Base-by-base conservation (phyloP, 2,329 filamentous ascomycete genomes). In the Aspergillus terreus region DNA sequence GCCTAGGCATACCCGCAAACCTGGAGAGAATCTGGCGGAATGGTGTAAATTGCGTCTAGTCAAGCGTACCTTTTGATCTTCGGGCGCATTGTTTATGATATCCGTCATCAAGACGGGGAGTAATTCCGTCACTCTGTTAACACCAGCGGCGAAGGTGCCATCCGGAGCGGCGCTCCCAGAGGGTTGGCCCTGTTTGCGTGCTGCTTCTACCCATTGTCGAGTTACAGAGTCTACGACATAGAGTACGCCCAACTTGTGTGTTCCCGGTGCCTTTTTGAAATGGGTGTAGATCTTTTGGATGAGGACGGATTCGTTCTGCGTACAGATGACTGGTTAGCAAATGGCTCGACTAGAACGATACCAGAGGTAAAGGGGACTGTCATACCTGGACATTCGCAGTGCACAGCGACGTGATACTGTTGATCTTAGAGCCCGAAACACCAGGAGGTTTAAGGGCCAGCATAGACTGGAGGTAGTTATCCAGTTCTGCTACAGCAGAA, bases 211-310 rank as follows among this genome's bases (percentile, higher is more conserved):
- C 92, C 94, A 99, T 79, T 95, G 92, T 76, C 94, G 90, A 73
- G 92, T 92, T 83, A 99, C 92, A 80, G 92, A 96, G 82, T 99
- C 94, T 92, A 99, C 90, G 77, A 97, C 92, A 86, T 99, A 99
- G 77, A 99, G 86, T 69, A 96, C 92, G 76, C 94, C 94, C 74
- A 99, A 83, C 78, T 99, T 99, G 83, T 99, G 92, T 71, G 91
- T 95, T 71, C 85, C 85, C 54, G 90, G 90, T 62, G 92, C 87
- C 75, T 94, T 95, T 76, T 95, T 96, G 82, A 97, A 95, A 69
- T 96, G 92, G 60, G 92, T 95, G 76, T 89, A 96, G 67, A 99
- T 87, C 73, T 95, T 96, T 73, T 96, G 91, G 64, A 97, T 90
- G 68, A 99, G 85, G 64, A 92, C 85, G 49, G 90, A 94, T 78